These are phyloP conservation scores for Aspergillus felis DNA, from an alignment of 2,329 filamentous ascomycete genomes.

Conservation along the genomic window DNA sequence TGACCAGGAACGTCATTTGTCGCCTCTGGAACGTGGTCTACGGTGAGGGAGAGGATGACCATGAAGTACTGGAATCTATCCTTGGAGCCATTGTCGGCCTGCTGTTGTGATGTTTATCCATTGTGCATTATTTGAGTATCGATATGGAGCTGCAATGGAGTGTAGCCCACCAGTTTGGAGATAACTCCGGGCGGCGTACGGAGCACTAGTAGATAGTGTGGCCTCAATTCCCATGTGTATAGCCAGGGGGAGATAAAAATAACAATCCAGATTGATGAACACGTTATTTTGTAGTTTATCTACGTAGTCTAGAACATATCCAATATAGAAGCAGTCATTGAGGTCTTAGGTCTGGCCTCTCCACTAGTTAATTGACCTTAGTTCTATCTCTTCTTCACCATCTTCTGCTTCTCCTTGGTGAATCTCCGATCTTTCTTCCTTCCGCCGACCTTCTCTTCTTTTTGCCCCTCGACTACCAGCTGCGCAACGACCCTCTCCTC, in stretches of 20 bases:
- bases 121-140: not conserved
- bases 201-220: not conserved
- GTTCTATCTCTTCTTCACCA: not conserved
- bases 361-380: not conserved
- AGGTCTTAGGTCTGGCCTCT: not conserved
- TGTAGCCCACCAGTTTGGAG: not conserved
- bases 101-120: not conserved
- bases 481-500: not conserved
- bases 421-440: not conserved
- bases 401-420: not conserved
- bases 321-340: not conserved
- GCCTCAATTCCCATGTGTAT: not conserved
- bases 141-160: not conserved
- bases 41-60: not conserved
- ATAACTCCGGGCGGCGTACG: not conserved
- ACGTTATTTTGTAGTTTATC: not conserved
- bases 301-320: not conserved
- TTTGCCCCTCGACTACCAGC: not conserved
- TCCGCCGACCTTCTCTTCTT: not conserved
- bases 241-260: not conserved
- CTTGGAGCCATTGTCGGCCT: not conserved
- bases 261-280: not conserved
- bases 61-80: not conserved
- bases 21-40: not conserved
- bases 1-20: constrained; percentile 8